Percentiles rank a stretch among this genome's conserved stretches.
phyloP scores from a whole-genome alignment of 108 stramenopile species.

The Cylindrotheca closterium region DNA sequence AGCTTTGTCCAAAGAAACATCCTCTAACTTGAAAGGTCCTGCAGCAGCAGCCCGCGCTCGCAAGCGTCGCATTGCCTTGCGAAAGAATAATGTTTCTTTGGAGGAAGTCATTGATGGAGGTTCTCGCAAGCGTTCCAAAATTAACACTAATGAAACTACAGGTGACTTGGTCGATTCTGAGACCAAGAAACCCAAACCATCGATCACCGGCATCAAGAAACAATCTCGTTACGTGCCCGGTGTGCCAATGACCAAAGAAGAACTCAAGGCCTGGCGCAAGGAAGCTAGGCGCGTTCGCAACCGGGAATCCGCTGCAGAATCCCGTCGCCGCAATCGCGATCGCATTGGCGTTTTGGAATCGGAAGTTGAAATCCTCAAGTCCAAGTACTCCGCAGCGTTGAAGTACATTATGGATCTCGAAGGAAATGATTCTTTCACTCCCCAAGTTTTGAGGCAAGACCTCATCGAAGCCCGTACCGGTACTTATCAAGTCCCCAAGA shows the following conservation, averaged over 20 bases:
- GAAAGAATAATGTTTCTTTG: background rate
- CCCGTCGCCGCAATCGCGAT: conserved; percentile 55
- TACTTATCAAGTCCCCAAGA: conserved; percentile 1
- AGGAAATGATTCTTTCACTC: conserved; percentile 16
- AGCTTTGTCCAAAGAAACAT: background rate
- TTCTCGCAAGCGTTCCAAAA: background rate
- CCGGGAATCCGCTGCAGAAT: conserved; percentile 70
- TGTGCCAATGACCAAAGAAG: conserved; percentile 61
- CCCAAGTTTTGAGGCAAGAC: conserved; percentile 27
- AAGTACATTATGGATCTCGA: conserved; percentile 52
- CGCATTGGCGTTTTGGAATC: conserved; percentile 65
- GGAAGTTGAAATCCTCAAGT: conserved; percentile 46
- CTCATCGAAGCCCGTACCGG: conserved; percentile 1
- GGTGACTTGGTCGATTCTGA: conserved; percentile 1
- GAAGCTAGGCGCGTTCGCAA: conserved; percentile 80
- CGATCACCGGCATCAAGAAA: conserved; percentile 47
- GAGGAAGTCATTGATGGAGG: background rate
- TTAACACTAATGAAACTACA: background rate
- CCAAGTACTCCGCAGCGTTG: conserved; percentile 55
- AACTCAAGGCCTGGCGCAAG: conserved; percentile 73
- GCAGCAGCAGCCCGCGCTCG: conserved; percentile 6
- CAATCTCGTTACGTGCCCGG: conserved; percentile 56
- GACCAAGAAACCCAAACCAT: conserved; percentile 25
- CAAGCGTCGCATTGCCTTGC: conserved; percentile 2
- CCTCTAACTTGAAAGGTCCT: background rate